A percentile compares a stretch with the other conserved stretches of the same genome.
phyloP scores from a whole-genome alignment of 2,329 filamentous ascomycete species.

The Fusarium goolgardi region DNA sequence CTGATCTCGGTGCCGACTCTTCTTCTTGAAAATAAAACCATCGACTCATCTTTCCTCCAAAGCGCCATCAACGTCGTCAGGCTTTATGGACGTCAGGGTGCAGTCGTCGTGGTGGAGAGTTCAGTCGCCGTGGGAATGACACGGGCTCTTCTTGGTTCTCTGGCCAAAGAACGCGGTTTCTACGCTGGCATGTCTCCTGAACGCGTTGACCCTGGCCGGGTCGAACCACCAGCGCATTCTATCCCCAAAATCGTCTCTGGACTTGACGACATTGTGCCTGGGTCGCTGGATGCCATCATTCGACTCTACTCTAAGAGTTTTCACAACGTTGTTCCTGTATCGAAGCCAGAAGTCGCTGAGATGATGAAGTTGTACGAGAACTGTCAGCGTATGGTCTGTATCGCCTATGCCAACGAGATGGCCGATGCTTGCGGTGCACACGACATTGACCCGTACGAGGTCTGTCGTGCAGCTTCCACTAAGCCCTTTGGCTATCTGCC shows the following conservation, averaged over 20 bases:
- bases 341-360: slow-evolving; percentile 65
- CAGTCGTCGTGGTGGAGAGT: slow-evolving; percentile 64
- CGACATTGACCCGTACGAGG: slow-evolving; percentile 63
- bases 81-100: slow-evolving; percentile 56
- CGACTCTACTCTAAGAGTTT: slow-evolving; percentile 61
- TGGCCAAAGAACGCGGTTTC: slow-evolving; percentile 57
- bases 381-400: slow-evolving; percentile 66
- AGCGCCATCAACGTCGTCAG: slow-evolving; percentile 58
- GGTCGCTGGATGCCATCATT: slow-evolving; percentile 58
- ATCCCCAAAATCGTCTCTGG: slow-evolving; percentile 68
- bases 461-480: slow-evolving; percentile 60
- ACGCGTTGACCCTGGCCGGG: slow-evolving; percentile 64
- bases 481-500: slow-evolving; percentile 66
- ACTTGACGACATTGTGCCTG: slow-evolving; percentile 59
- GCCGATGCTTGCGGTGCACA: slow-evolving; percentile 61
- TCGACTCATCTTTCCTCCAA: slow-evolving; percentile 61
- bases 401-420: slow-evolving; percentile 68
- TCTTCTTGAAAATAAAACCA: slow-evolving; percentile 58
- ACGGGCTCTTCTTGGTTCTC: slow-evolving; percentile 59
- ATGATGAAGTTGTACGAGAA: slow-evolving; percentile 70
- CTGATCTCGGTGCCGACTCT: slow-evolving; percentile 66
- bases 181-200: slow-evolving; percentile 64
- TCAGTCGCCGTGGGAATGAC: slow-evolving; percentile 68
- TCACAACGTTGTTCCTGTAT: slow-evolving; percentile 60
- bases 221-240: slow-evolving; percentile 52